Base-by-base conservation (phyloP, 2,329 filamentous ascomycete species). In the Ophidiomyces ophidiicola region DNA sequence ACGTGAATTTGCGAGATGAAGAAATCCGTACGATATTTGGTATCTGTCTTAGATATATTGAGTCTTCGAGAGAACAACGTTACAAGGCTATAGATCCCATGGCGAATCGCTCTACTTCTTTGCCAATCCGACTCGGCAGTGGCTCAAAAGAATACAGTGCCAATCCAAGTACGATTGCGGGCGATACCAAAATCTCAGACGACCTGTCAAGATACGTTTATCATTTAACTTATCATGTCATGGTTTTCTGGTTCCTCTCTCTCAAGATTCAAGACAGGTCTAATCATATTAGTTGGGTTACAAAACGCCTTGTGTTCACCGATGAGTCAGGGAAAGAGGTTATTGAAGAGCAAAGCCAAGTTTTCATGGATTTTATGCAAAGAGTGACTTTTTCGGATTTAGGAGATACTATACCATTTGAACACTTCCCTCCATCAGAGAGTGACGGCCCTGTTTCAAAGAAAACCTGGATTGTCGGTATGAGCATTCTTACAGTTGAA, bases 181-280 rank as follows among this genome's bases (percentile, higher is more conserved):
- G 55, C 43, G 62, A 60, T 41, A 55, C 47, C 37, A 62, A 64
- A 40, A 53, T 66, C 46, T 69, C 78, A 5, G 82, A 90, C 45
- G 84, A 90, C 48, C 69, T 94, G 35, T 86, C 87, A 3, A 82
- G 90, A 58, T 98, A 98, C 56, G 84, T 98, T 18, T 90, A 92
- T 58, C 82, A 86, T 1, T 67, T 96, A 37, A 88, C 88, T 6
- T 94, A 94, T 56, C 87, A 96, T 56, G 85, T 94, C 50, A 87
- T 98, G 48, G 81, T 86, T 1, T 94, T 93, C 56, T 98, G 90
- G 90, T 98, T 96, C 56, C 70, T 98, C 49, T 82, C 86, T 1
- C 60, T 98, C 50, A 88, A 85, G 53, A 71, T 94, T 36, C 75
- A 80, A 25, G 86, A 94, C 55, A 78, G 90, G 36, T 75, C 80